Evolutionary conservation across 2,329 filamentous ascomycete species (phyloP).

Genomic region (Aspergillus eucalypticola): DNA sequence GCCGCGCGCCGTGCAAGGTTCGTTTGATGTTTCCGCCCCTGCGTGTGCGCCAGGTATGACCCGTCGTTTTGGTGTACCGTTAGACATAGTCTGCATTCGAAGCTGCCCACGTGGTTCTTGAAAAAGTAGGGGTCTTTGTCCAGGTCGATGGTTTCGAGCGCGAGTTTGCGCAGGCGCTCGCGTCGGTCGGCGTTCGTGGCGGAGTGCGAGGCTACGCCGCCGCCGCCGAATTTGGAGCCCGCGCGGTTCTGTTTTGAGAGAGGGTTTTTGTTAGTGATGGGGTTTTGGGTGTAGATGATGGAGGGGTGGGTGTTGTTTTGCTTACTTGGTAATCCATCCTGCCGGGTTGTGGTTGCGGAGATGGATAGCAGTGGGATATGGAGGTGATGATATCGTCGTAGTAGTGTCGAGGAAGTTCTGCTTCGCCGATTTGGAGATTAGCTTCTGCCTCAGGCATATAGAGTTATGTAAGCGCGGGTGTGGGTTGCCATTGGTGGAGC

Average conservation of each 20-base stretch:
- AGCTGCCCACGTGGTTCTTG: slow-evolving; percentile 98
- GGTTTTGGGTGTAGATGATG: not conserved
- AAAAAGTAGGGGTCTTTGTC: slow-evolving; percentile 99
- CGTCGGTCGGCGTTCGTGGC: slow-evolving; percentile 95
- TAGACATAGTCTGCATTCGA: slow-evolving; percentile 94
- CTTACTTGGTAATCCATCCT: slow-evolving; percentile 55
- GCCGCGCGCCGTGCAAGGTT: slow-evolving; percentile 94
- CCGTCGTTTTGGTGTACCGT: slow-evolving; percentile 99
- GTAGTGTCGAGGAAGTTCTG: slow-evolving; percentile 11
- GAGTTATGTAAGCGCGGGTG: slow-evolving; percentile 28
- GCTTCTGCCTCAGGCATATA: not conserved
- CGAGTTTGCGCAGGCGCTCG: slow-evolving; percentile 95
- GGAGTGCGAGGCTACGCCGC: slow-evolving; percentile 89
- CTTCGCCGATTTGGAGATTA: not conserved
- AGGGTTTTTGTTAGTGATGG: slow-evolving; percentile 14
- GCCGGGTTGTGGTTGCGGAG: slow-evolving; percentile 2
- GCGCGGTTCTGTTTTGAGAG: slow-evolving; percentile 78
- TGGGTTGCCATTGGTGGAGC: slow-evolving; percentile 12
- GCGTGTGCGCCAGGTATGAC: slow-evolving; percentile 96
- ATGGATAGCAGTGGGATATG: not conserved
- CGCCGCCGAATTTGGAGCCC: slow-evolving; percentile 96
- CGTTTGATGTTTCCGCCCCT: slow-evolving; percentile 98
- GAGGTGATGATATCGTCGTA: slow-evolving; percentile 3
- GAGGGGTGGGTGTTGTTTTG: not conserved
- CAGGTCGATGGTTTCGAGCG: slow-evolving; percentile 97